Conservation (phyloP, 345 rosid genomes). For the Trapa incisa region DNA sequence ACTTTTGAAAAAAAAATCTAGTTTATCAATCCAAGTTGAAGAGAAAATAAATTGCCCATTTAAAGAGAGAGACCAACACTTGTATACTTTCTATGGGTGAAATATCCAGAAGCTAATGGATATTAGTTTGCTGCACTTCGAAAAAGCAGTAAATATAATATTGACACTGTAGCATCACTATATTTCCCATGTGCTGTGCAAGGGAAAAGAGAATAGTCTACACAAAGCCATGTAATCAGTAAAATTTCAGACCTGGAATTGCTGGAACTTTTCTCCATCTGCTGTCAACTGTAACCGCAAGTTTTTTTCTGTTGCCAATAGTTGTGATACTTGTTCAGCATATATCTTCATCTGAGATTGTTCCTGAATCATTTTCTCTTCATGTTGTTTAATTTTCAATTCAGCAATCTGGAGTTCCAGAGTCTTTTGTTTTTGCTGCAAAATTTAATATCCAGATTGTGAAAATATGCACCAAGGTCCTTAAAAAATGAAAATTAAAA, state of each 20-base stretch:
- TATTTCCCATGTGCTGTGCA: background rate
- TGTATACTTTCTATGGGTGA: background rate
- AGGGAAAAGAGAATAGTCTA: background rate
- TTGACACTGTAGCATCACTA: background rate
- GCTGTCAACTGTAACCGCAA: conserved; percentile 75
- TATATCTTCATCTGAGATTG: conserved; percentile 84
- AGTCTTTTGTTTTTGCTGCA: conserved; percentile 73
- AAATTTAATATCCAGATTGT: conserved; percentile 15
- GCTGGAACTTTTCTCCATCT: conserved; percentile 91
- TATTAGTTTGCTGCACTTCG: background rate
- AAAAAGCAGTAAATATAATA: background rate
- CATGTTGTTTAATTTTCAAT: conserved; percentile 68
- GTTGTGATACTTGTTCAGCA: conserved; percentile 80
- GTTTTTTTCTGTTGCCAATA: conserved; percentile 73
- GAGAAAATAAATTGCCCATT: background rate
- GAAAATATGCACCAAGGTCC: background rate
- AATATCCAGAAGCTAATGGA: background rate
- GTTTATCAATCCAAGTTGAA: background rate
- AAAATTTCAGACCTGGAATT: conserved; percentile 54
- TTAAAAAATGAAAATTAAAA: background rate
- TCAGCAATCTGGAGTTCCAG: conserved; percentile 76
- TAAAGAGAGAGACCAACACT: background rate
- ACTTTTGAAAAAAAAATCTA: background rate
- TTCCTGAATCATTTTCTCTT: conserved; percentile 72
- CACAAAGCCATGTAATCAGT: background rate